Conservation (phyloP, 2,329 filamentous ascomycete species). For the Fusarium sp. region DNA sequence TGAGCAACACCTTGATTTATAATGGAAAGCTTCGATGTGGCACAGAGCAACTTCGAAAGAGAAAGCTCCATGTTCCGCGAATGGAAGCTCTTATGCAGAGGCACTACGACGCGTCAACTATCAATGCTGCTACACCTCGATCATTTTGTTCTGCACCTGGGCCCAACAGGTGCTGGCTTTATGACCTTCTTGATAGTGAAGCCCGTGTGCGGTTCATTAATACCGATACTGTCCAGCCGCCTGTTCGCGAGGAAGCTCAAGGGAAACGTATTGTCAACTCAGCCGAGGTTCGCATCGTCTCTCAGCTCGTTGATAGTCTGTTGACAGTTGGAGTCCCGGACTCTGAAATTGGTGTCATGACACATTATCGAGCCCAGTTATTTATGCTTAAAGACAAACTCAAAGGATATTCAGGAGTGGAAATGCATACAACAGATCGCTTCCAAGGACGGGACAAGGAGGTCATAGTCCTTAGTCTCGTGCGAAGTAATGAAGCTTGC, state of each 20-base stretch:
- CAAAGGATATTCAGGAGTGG: constrained; percentile 70
- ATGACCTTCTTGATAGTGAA: constrained; percentile 73
- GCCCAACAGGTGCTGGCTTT: constrained; percentile 76
- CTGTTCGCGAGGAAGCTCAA: constrained; percentile 75
- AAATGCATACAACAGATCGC: constrained; percentile 96
- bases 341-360: constrained; percentile 90
- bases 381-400: constrained; percentile 81
- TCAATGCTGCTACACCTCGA: constrained; percentile 55
- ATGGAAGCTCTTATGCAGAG: constrained; percentile 68
- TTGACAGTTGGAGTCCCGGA: constrained; percentile 79
- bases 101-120: constrained; percentile 65
- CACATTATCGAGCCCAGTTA: constrained; percentile 94
- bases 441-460: constrained; percentile 98
- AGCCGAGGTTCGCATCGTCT: constrained; percentile 80
- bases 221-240: constrained; percentile 77
- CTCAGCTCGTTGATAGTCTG: constrained; percentile 83
- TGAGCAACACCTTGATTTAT: constrained; percentile 95
- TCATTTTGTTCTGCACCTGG: constrained; percentile 66
- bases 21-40: constrained; percentile 91
- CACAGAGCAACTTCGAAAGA: constrained; percentile 76
- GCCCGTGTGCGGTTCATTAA: constrained; percentile 88
- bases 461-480: constrained; percentile 85
- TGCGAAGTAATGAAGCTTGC: constrained; percentile 84
- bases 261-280: constrained; percentile 91
- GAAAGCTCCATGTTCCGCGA: constrained; percentile 74